phyloP scores from a whole-genome alignment of 371 early-diverging fungal genomes.

The Fennellomyces sp. region DNA sequence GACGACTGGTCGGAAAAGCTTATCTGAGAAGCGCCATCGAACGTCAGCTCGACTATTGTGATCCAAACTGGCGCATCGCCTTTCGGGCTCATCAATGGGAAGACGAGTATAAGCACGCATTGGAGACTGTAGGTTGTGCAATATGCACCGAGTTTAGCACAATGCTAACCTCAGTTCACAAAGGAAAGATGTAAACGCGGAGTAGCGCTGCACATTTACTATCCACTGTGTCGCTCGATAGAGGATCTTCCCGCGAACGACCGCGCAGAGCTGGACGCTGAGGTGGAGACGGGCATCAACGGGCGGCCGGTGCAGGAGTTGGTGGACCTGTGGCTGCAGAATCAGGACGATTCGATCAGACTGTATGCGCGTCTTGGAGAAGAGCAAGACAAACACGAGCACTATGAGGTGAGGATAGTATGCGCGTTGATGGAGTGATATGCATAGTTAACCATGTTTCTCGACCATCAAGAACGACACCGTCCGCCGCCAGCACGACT shows the following conservation, averaged over 20 bases:
- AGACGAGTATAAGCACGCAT: constrained; percentile 23
- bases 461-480: constrained; percentile 26
- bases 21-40: constrained; percentile 21
- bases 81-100: constrained; percentile 26
- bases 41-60: constrained; percentile 15
- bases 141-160: neutral
- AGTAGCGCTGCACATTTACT: constrained; percentile 3
- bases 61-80: constrained; percentile 17
- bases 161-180: constrained; percentile 6
- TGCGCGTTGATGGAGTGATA: neutral
- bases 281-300: constrained; percentile 4
- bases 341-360: constrained; percentile 25
- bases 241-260: constrained; percentile 22
- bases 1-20: constrained; percentile 12
- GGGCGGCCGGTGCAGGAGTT: constrained; percentile 14
- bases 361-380: constrained; percentile 17
- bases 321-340: constrained; percentile 26
- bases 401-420: constrained; percentile 20
- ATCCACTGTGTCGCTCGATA: constrained; percentile 11
- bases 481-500: constrained; percentile 25
- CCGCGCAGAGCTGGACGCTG: constrained; percentile 7
- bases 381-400: constrained; percentile 24
- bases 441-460: constrained; percentile 1
- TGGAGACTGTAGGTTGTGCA: constrained; percentile 22
- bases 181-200: constrained; percentile 16